phyloP scores from a whole-genome alignment of 768 basidiomycete genomes.

The Boletus sensibilis region DNA sequence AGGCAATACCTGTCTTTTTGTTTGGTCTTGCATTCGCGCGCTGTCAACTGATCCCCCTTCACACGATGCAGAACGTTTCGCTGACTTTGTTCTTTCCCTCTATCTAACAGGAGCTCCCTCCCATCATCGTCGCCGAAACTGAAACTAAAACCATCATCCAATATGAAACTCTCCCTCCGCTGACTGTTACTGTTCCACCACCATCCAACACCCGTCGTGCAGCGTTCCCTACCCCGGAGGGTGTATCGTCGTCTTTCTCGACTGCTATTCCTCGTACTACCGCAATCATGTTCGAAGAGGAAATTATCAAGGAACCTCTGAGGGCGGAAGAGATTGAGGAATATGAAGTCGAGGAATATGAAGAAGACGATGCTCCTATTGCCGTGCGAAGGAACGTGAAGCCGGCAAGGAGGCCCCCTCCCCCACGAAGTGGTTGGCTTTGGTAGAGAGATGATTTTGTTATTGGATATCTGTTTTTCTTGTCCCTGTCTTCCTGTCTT shows the following conservation, averaged over 20 bases:
- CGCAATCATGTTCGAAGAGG: conserved; percentile 65
- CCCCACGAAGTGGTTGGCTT: conserved; percentile 52
- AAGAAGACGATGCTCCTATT: conserved; percentile 43
- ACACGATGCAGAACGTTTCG: conserved; percentile 27
- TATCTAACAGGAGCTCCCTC: conserved; percentile 41
- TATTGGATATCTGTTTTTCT: conserved; percentile 38
- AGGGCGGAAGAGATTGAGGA: conserved; percentile 38
- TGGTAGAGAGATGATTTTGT: conserved; percentile 41
- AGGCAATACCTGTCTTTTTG: conserved; percentile 36
- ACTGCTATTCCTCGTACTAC: conserved; percentile 74
- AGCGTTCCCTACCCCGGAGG: conserved; percentile 69
- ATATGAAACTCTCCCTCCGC: conserved; percentile 46
- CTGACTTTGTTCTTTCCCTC: conserved; percentile 34
- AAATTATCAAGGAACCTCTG: conserved; percentile 38
- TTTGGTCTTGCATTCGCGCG: conserved; percentile 21
- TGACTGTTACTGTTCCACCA: conserved; percentile 68
- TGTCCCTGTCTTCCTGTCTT: conserved; percentile 16
- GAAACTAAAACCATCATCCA: conserved; percentile 65
- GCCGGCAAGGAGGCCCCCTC: conserved; percentile 48
- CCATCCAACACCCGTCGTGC: conserved; percentile 79
- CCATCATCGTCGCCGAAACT: conserved; percentile 45
- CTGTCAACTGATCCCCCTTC: conserved; percentile 40
- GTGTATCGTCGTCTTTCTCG: conserved; percentile 52
- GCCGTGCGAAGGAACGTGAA: conserved; percentile 42
- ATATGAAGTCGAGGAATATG: conserved; percentile 41